Evolutionary conservation across 139 green algal genomes (phyloP).

Genomic region (Marvania coccoides): DNA sequence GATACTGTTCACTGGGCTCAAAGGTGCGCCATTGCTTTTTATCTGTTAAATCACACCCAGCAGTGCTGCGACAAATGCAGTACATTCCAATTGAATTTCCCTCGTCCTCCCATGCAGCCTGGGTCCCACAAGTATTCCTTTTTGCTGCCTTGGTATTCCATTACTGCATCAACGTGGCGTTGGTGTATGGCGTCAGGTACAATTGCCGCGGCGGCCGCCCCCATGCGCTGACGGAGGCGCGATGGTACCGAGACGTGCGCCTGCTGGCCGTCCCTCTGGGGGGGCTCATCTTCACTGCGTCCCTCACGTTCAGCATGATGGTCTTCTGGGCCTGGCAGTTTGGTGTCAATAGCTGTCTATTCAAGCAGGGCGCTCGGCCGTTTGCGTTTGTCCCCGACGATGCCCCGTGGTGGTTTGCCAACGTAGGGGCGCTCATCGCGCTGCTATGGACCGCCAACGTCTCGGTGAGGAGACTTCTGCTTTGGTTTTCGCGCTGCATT

Average conservation of each 20-base stretch:
- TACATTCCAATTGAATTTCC: no score
- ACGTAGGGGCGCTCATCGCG: background rate
- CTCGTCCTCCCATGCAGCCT: no score
- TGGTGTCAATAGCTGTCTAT: background rate
- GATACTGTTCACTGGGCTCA: background rate
- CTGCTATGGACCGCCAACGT: background rate
- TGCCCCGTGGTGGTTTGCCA: background rate
- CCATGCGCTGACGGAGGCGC: background rate
- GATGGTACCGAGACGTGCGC: background rate
- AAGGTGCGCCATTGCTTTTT: no score
- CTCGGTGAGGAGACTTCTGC: no score
- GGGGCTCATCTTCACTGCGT: background rate
- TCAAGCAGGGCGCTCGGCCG: background rate
- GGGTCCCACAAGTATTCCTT: background rate
- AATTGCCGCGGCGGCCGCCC: background rate
- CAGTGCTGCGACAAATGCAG: no score
- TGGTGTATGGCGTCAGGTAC: background rate
- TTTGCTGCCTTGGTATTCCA: background rate
- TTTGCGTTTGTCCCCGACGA: background rate
- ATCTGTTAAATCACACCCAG: no score
- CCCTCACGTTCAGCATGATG: background rate
- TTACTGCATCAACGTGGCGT: background rate
- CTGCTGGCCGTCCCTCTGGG: background rate
- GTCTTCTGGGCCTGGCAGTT: background rate
- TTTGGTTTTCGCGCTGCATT: no score